Evolutionary conservation across 106 monocot species (phyloP).

Genomic region (Allium fistulosum): DNA sequence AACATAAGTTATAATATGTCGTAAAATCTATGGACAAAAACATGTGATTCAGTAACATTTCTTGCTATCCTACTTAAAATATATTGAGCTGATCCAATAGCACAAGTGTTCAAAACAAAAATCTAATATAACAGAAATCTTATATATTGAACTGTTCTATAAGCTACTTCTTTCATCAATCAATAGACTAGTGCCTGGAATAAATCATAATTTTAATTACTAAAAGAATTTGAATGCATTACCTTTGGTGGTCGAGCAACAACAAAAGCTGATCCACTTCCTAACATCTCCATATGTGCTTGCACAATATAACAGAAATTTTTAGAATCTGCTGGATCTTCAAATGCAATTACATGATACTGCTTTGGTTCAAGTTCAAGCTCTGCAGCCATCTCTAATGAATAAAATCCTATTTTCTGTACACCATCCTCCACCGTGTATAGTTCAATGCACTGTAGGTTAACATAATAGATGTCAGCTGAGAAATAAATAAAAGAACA

Average conservation of each 20-base stretch:
- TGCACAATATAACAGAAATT: constrained; percentile 79
- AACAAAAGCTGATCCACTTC: constrained; percentile 73
- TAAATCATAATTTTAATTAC: background rate
- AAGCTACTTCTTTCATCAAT: no score
- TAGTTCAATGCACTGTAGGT: constrained; percentile 68
- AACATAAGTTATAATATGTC: no score
- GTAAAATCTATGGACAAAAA: no score
- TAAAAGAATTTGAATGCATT: background rate
- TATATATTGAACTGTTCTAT: no score
- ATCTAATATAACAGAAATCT: no score
- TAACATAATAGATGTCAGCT: constrained; percentile 2
- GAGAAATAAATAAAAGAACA: background rate
- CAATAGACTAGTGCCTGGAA: no score
- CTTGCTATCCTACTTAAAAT: no score
- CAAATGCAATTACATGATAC: constrained; percentile 83
- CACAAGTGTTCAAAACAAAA: no score
- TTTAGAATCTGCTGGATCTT: constrained; percentile 72
- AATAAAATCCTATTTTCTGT: constrained; percentile 75
- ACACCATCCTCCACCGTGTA: constrained; percentile 57
- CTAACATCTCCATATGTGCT: constrained; percentile 69
- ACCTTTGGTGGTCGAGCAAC: constrained; percentile 87
- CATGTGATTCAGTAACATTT: no score
- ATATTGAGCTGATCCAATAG: no score
- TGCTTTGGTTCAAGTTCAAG: constrained; percentile 81
- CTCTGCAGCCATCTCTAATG: constrained; percentile 79